A percentile compares a stretch with the other conserved stretches of the same genome.
Evolutionary conservation across 495 filamentous ascomycete species (phyloP).

Genomic region (Geopyxis carbonaria): DNA sequence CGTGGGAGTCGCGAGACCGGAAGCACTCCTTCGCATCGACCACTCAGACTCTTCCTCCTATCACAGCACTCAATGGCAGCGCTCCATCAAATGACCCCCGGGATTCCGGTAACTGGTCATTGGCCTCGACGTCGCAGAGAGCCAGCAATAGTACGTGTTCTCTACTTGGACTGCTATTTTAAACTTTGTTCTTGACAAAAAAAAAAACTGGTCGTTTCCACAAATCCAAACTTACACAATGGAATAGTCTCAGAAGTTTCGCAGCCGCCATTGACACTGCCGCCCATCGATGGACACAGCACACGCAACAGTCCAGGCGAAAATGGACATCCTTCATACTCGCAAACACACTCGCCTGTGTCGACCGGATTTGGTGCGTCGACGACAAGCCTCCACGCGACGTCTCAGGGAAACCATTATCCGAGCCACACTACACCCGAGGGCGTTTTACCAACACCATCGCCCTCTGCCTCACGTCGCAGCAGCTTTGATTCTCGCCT

Average conservation of each 20-base stretch:
- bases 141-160: slow-evolving; percentile 19
- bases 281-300: slow-evolving; percentile 23
- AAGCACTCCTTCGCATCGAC: neutral
- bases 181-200: slow-evolving; percentile 1
- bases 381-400: slow-evolving; percentile 21
- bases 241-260: slow-evolving; percentile 20
- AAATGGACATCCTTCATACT: slow-evolving; percentile 17
- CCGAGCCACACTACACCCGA: slow-evolving; percentile 8
- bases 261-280: slow-evolving; percentile 20
- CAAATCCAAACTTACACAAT: slow-evolving; percentile 1
- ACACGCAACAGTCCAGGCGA: slow-evolving; percentile 18
- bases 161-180: slow-evolving; percentile 1
- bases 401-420: slow-evolving; percentile 13
- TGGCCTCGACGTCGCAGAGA: slow-evolving; percentile 16
- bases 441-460: slow-evolving; percentile 22
- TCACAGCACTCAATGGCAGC: slow-evolving; percentile 18
- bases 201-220: neutral
- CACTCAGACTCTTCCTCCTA: slow-evolving; percentile 17
- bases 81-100: slow-evolving; percentile 16
- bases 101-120: slow-evolving; percentile 26
- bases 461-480: slow-evolving; percentile 23
- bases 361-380: slow-evolving; percentile 21
- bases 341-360: slow-evolving; percentile 21
- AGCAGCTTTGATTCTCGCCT: slow-evolving; percentile 25
- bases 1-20: slow-evolving; percentile 2